These are phyloP conservation scores for Bipolaris bicolor DNA, from an alignment of 2,329 filamentous ascomycete genomes.

Conservation along the genomic window DNA sequence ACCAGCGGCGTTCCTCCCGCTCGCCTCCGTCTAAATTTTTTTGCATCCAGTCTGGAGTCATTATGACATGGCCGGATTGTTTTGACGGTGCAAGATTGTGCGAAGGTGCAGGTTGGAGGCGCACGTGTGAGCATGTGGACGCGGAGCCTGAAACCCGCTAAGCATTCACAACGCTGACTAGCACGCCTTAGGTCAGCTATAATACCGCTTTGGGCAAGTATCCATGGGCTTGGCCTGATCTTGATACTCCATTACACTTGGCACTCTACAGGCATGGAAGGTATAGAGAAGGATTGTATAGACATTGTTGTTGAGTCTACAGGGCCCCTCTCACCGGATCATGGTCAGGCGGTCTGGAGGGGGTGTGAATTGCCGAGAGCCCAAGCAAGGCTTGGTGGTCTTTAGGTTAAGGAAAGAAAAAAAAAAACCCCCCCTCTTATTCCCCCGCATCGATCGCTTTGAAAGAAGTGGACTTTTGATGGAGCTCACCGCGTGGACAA, in stretches of 20 bases:
- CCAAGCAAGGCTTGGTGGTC: conserved; percentile 14
- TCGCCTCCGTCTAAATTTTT: conserved; percentile 16
- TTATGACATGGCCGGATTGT: conserved; percentile 20
- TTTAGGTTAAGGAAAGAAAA: background rate
- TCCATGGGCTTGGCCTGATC: conserved; percentile 26
- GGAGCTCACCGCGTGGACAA: background rate
- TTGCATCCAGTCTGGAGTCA: conserved; percentile 22
- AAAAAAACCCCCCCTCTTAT: background rate
- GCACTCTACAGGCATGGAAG: conserved; percentile 32
- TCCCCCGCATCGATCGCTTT: background rate
- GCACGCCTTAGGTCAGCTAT: conserved; percentile 11
- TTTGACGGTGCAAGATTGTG: conserved; percentile 12
- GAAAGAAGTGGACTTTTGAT: conserved; percentile 1
- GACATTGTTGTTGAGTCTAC: background rate
- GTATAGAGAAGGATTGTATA: background rate
- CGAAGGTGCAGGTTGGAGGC: conserved; percentile 20
- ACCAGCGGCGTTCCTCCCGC: conserved; percentile 23
- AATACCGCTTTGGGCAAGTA: conserved; percentile 9
- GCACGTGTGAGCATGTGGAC: conserved; percentile 16
- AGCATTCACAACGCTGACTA: conserved; percentile 25
- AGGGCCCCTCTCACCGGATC: background rate
- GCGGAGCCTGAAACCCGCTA: conserved; percentile 40
- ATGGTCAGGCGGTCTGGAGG: background rate
- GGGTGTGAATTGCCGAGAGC: background rate
- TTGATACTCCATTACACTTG: conserved; percentile 28